Evolutionary conservation across 1,139 yeast genomes (phyloP).

Genomic region (Lodderomyces metapsilosis): DNA sequence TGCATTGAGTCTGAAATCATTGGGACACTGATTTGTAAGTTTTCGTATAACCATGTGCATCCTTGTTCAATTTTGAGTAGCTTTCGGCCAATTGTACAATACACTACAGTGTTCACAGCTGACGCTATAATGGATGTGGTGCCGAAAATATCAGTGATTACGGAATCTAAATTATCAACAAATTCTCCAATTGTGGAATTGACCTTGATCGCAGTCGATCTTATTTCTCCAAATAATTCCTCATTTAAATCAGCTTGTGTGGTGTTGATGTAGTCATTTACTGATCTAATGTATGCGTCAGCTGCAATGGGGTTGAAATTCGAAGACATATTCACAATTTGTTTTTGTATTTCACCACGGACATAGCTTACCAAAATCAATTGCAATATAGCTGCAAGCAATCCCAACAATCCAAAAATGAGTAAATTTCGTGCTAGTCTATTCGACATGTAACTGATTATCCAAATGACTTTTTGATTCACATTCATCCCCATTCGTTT

Average conservation of each 20-base stretch:
- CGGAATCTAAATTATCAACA: conserved; percentile 25
- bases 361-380: conserved; percentile 30
- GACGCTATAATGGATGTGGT: conserved; percentile 58
- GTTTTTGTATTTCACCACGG: conserved; percentile 4
- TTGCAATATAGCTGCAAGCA: conserved; percentile 49
- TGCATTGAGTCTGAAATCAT: conserved; percentile 9
- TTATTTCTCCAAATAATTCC: conserved; percentile 66
- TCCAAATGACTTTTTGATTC: conserved; percentile 34
- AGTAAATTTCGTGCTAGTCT: conserved; percentile 43
- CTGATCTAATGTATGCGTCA: conserved; percentile 17
- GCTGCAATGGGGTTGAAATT: not conserved
- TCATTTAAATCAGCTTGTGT: conserved; percentile 52
- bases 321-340: conserved; percentile 1
- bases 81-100: conserved; percentile 78
- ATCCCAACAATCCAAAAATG: conserved; percentile 47
- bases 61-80: conserved; percentile 65
- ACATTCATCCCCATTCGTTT: conserved; percentile 10
- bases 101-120: conserved; percentile 66
- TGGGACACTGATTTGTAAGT: conserved; percentile 64
- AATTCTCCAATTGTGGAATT: conserved; percentile 51
- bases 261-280: conserved; percentile 23
- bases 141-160: conserved; percentile 50
- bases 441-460: conserved; percentile 49
- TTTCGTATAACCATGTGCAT: conserved; percentile 71
- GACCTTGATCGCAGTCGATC: conserved; percentile 43